Percentiles rank a stretch among this genome's conserved stretches.
phyloP scores from a whole-genome alignment of 495 filamentous ascomycete species.

The Neurospora terricola region DNA sequence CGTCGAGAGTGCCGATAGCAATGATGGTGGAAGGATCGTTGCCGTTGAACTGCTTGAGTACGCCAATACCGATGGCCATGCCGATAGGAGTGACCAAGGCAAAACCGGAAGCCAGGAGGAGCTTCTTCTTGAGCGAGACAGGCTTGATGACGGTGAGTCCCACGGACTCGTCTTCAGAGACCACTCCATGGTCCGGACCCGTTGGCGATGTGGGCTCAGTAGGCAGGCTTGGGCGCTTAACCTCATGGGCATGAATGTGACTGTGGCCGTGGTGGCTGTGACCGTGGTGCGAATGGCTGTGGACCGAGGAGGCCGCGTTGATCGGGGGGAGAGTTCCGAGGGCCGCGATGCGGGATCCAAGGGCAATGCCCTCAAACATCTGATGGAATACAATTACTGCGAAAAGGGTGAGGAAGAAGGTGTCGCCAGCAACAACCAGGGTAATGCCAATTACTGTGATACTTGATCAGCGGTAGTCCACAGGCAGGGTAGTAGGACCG shows the following conservation, averaged over 20 bases:
- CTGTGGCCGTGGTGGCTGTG: slow-evolving; percentile 9
- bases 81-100: slow-evolving; percentile 47
- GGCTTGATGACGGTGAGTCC: slow-evolving; percentile 1
- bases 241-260: slow-evolving; percentile 1
- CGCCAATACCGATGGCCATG: slow-evolving; percentile 51
- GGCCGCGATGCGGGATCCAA: slow-evolving; percentile 61
- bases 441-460: slow-evolving; percentile 46
- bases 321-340: slow-evolving; percentile 23
- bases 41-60: slow-evolving; percentile 44
- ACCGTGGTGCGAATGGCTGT: slow-evolving; percentile 13
- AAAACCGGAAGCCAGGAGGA: slow-evolving; percentile 39
- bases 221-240: background rate
- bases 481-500: background rate
- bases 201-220: slow-evolving; percentile 1
- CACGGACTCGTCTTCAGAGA: background rate
- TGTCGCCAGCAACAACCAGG: slow-evolving; percentile 46
- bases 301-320: background rate
- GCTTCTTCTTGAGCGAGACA: slow-evolving; percentile 28
- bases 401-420: slow-evolving; percentile 45
- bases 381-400: slow-evolving; percentile 56
- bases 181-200: background rate
- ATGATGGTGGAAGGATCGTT: slow-evolving; percentile 44
- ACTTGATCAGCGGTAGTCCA: slow-evolving; percentile 1
- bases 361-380: slow-evolving; percentile 70
- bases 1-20: slow-evolving; percentile 48